phyloP scores from a whole-genome alignment of 345 rosid genomes.

The Gynandropsis gynandra region DNA sequence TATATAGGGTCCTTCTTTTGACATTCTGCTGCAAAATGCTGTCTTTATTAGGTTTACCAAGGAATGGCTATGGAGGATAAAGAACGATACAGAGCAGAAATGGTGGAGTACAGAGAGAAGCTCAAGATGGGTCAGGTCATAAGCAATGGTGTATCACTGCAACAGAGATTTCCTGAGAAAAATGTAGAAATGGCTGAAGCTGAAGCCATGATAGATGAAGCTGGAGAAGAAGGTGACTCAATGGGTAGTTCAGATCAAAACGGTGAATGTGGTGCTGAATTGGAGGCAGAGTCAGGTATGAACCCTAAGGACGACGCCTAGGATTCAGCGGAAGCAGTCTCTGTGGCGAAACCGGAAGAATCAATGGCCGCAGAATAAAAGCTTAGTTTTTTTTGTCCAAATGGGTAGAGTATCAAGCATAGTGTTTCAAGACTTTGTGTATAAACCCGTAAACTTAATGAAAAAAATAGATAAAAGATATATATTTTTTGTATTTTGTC shows the following conservation, averaged over 20 bases:
- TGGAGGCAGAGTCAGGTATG: slow-evolving; percentile 5
- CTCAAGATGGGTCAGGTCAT: slow-evolving; percentile 47
- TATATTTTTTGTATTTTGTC: too few species aligned
- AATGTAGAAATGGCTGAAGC: slow-evolving; percentile 41
- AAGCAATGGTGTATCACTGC: slow-evolving; percentile 63
- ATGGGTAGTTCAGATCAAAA: slow-evolving; percentile 34
- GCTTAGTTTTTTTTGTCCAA: too few species aligned
- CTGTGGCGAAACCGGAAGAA: too few species aligned
- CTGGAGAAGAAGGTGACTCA: slow-evolving; percentile 45
- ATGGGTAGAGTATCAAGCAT: too few species aligned
- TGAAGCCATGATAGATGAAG: slow-evolving; percentile 30
- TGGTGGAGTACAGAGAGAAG: slow-evolving; percentile 79
- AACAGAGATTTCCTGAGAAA: slow-evolving; percentile 53
- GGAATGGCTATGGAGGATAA: slow-evolving; percentile 77
- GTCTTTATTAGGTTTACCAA: slow-evolving; percentile 50
- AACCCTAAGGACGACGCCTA: slow-evolving; percentile 10
- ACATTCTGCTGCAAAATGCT: neutral
- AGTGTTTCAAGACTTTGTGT: too few species aligned
- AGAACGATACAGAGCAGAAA: slow-evolving; percentile 79
- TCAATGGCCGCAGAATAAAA: too few species aligned
- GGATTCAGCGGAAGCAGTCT: neutral
- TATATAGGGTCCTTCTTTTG: too few species aligned
- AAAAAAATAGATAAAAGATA: too few species aligned
- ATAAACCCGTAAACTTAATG: too few species aligned
- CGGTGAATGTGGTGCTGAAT: slow-evolving; percentile 13